phyloP scores from a whole-genome alignment of 345 rosid species.

The Sisymbrium altissimum region DNA sequence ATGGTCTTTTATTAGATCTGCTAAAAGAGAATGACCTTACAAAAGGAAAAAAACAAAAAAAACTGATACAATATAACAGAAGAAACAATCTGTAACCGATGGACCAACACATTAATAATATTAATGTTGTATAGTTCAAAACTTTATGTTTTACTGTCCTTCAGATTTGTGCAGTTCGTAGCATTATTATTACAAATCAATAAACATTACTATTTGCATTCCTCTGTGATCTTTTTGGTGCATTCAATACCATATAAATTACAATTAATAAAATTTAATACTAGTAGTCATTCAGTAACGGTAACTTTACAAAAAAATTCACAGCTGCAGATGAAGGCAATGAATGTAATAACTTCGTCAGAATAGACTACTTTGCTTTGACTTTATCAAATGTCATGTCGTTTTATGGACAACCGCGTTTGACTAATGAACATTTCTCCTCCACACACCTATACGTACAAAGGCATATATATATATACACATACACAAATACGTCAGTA shows the following conservation, averaged over 20 bases:
- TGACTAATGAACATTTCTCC: conserved; percentile 22
- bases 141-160: not conserved
- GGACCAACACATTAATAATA: not conserved
- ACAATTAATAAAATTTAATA: too few relatives aligned
- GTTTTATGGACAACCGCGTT: conserved; percentile 18
- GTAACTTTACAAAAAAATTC: not conserved
- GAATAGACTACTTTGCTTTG: conserved; percentile 13
- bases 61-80: too few relatives aligned
- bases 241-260: not conserved
- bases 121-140: not conserved
- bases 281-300: not conserved
- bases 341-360: conserved; percentile 10
- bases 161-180: not conserved
- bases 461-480: too few relatives aligned
- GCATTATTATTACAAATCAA: not conserved
- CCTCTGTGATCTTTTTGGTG: not conserved
- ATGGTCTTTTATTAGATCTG: too few relatives aligned
- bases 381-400: conserved; percentile 13
- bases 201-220: not conserved
- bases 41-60: too few relatives aligned
- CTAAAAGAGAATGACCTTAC: too few relatives aligned
- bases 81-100: not conserved
- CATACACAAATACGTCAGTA: not conserved
- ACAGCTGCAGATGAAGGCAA: conserved; percentile 1
- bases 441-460: conserved; percentile 16